These are phyloP conservation scores for Helotiales sp. DNA, from an alignment of 2,329 filamentous ascomycete genomes.

Conservation along the genomic window DNA sequence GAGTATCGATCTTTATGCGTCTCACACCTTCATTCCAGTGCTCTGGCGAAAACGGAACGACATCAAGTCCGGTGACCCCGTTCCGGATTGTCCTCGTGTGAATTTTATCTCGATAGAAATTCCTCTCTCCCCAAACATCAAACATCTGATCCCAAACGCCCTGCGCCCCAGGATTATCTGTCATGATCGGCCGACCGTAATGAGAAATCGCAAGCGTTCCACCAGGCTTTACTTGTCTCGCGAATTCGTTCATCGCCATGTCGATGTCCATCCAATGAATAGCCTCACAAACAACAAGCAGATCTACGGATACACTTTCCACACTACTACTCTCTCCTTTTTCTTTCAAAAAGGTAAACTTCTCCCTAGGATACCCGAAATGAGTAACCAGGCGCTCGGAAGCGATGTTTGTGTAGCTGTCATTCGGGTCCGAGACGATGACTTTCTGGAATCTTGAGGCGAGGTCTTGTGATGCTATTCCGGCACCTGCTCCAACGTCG, in stretches of 20 bases:
- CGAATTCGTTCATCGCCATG: slow-evolving; percentile 34
- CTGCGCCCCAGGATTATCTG: background rate
- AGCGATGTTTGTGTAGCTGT: slow-evolving; percentile 33
- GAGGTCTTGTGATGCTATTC: slow-evolving; percentile 21
- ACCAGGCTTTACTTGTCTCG: slow-evolving; percentile 32
- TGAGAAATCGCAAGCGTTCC: slow-evolving; percentile 36
- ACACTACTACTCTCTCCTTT: slow-evolving; percentile 37
- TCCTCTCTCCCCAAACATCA: slow-evolving; percentile 1
- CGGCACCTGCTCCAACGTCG: slow-evolving; percentile 22
- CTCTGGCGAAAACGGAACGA: slow-evolving; percentile 10
- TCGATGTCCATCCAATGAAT: slow-evolving; percentile 37
- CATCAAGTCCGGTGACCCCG: slow-evolving; percentile 8
- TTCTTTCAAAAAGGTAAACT: slow-evolving; percentile 40
- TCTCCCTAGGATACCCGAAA: slow-evolving; percentile 22
- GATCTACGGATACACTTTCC: slow-evolving; percentile 28
- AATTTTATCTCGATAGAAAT: background rate
- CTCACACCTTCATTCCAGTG: slow-evolving; percentile 12
- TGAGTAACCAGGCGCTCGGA: slow-evolving; percentile 31
- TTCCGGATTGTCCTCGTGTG: background rate
- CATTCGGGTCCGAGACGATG: slow-evolving; percentile 41
- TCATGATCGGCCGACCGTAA: slow-evolving; percentile 20
- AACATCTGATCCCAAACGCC: background rate
- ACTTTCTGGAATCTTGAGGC: slow-evolving; percentile 27
- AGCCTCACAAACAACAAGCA: slow-evolving; percentile 37
- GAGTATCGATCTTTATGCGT: slow-evolving; percentile 13